Evolutionary conservation across 192 early-diverging fungal genomes (phyloP), one percentile per base, ranked within the genome.

Genomic region (Backusella westeae): DNA sequence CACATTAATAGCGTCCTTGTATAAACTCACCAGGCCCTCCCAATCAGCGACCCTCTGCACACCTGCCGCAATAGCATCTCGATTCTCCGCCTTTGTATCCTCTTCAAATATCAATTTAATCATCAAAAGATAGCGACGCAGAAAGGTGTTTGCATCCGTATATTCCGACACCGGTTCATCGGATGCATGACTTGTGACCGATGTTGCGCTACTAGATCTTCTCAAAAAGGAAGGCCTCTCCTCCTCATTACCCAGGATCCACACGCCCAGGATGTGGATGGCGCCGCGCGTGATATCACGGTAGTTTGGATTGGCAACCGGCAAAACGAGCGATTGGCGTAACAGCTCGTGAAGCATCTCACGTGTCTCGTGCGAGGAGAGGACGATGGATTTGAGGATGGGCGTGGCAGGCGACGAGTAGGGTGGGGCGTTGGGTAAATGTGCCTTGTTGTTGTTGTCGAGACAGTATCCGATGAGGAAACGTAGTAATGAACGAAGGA

Each of bases 271-370:
- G 35, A 94, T 87, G 69, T 87, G 90, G 46, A 94, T 77, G 9
- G 90, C 90, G 21, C 90, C 87, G 9, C 91, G 80, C 0, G 85
- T 85, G 39, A 93, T 89, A 46, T 93, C 91, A 81, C 87, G 85
- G 76, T 91, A 89, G 32, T 85, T 72, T 0, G 80, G 73, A 52
- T 85, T 87, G 21, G 70, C 4, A 65, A 79, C 83, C 8, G 94
- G 94, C 17, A 92, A 34, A 46, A 91, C 72, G n/a, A 95, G 74
- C 5, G 87, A 83, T 78, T 96, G 94, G 59, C 90, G 79, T 3
- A 95, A 70, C 52, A 93, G 84, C 75, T 96, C 94, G 77, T 96
- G 94, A 23, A 93, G 82, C 39, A 94, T 85, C 77, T 96, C 94
- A 2, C 93, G 76, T 65, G 91, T 93, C 46, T 82, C 84, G 49